Base-by-base conservation (phyloP, 768 basidiomycete genomes). In the Brasilioporus rufonigricans region DNA sequence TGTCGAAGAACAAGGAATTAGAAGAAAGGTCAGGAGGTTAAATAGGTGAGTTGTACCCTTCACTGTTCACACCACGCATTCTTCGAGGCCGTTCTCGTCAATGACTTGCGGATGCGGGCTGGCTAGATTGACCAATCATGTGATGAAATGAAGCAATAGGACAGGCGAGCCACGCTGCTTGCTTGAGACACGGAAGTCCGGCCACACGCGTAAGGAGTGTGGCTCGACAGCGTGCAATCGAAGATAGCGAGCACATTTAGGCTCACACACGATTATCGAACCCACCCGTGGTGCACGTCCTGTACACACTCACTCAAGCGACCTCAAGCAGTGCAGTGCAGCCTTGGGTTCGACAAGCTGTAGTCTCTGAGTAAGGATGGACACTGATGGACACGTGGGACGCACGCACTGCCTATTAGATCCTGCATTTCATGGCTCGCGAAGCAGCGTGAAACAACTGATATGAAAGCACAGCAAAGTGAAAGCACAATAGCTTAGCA, bases 41-140 rank as follows among this genome's bases (percentile, higher is more conserved):
- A 61, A 69, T 61, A 63, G 61, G 59, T 62, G 66, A 61, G 75
- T 73, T 71, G 75, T 74, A 74, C 74, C 67, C 63, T 63, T 57
- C 61, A 58, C 72, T 71, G 71, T 71, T 73, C 71, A 71, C 61
- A 70, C 70, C 76, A 79, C 73, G 78, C 74, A 65, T 66, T 48
- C 54, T 43, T 61, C 63, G 58, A 62, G 61, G 61, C 53, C 50
- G 59, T 47, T 60, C 61, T 62, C 52, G 63, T 58, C 58, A 61
- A 56, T 50, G 56, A 69, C 71, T 69, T 59, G 67, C 57, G 69
- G 69, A 62, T 67, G 59, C 61, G 57, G 69, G 61, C 66, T 65
- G 69, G 69, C 41, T 44, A 48, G 54, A 43, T 54, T 57, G 63
- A 60, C 62, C 64, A 61, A 66, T 69, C 29, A 40, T 53, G 60